A percentile compares a stretch with the other conserved stretches of the same genome.
Evolutionary conservation across 2,329 filamentous ascomycete species (phyloP).

Genomic region (Dothideomycetes sp.): DNA sequence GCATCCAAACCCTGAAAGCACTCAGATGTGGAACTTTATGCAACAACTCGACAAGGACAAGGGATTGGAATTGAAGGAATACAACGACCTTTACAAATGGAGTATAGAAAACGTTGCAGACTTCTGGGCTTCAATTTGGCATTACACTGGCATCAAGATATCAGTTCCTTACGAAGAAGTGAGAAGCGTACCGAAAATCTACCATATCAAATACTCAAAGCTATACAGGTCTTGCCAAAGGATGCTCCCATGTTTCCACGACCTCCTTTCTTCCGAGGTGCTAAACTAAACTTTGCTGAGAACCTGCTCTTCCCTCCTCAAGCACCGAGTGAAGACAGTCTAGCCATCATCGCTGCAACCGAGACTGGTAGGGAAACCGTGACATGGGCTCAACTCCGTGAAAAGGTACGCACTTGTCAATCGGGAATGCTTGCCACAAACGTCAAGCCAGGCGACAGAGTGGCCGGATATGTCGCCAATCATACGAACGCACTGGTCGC

Average conservation of each 20-base stretch:
- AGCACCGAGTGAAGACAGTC: constrained; percentile 47
- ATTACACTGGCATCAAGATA: constrained; percentile 66
- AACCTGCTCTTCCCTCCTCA: constrained; percentile 75
- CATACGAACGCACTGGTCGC: constrained; percentile 79
- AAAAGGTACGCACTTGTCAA: constrained; percentile 65
- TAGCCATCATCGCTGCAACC: constrained; percentile 72
- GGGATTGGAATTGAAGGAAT: constrained; percentile 52
- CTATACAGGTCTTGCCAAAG: constrained; percentile 55
- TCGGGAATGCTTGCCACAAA: constrained; percentile 59
- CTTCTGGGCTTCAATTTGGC: constrained; percentile 84
- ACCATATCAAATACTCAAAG: neutral
- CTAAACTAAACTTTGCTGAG: constrained; percentile 84
- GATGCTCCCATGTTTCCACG: constrained; percentile 71
- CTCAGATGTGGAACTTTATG: constrained; percentile 39
- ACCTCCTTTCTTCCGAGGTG: constrained; percentile 72
- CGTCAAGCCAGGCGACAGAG: constrained; percentile 51
- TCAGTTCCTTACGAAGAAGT: constrained; percentile 55
- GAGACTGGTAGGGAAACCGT: constrained; percentile 58
- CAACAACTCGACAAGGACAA: constrained; percentile 60
- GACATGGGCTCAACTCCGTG: constrained; percentile 72
- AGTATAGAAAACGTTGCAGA: constrained; percentile 64
- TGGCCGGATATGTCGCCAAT: constrained; percentile 75
- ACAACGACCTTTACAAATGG: constrained; percentile 75
- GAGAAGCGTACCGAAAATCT: no score
- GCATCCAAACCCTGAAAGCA: constrained; percentile 33